Percentiles rank a stretch among this genome's conserved stretches.
phyloP scores from a whole-genome alignment of 805 yeast genomes.

The Nakazawaea laoshanensis region DNA sequence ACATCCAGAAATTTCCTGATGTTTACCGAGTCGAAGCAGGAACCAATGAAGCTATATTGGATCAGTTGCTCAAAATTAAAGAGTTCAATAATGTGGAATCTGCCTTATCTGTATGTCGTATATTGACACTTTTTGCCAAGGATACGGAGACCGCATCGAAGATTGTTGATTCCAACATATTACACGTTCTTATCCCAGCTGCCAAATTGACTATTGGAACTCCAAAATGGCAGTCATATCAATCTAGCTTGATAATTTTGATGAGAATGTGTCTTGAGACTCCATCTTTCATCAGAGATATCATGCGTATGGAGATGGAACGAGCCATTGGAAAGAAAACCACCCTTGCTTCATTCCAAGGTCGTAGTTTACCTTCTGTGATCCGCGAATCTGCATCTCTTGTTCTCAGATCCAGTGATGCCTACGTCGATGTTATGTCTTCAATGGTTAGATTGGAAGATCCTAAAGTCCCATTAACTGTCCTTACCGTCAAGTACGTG shows the following conservation, averaged over 20 bases:
- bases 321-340: conserved; percentile 27
- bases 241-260: conserved; percentile 42
- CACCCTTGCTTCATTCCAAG: conserved; percentile 11
- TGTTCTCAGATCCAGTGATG: conserved; percentile 26
- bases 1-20: conserved; percentile 13
- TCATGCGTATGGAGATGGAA: conserved; percentile 44
- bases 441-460: conserved; percentile 13
- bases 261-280: conserved; percentile 69
- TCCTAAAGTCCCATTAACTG: conserved; percentile 5
- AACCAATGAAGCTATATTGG: conserved; percentile 28
- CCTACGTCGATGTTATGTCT: conserved; percentile 17
- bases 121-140: conserved; percentile 45
- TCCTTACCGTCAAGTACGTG: conserved; percentile 5
- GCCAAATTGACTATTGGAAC: conserved; percentile 27
- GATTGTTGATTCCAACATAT: conserved; percentile 37
- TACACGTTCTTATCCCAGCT: conserved; percentile 37
- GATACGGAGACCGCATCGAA: conserved; percentile 28
- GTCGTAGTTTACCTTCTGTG: conserved; percentile 36
- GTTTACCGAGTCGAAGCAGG: conserved; percentile 16
- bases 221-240: conserved; percentile 26
- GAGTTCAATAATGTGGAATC: conserved; percentile 33
- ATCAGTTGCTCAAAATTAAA: conserved; percentile 30
- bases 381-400: conserved; percentile 43
- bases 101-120: conserved; percentile 46
- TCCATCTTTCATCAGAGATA: conserved; percentile 33